Percentiles rank a stretch among this genome's conserved stretches.
phyloP scores from a whole-genome alignment of 2,329 filamentous ascomycete species.

The Endothia cerciana region DNA sequence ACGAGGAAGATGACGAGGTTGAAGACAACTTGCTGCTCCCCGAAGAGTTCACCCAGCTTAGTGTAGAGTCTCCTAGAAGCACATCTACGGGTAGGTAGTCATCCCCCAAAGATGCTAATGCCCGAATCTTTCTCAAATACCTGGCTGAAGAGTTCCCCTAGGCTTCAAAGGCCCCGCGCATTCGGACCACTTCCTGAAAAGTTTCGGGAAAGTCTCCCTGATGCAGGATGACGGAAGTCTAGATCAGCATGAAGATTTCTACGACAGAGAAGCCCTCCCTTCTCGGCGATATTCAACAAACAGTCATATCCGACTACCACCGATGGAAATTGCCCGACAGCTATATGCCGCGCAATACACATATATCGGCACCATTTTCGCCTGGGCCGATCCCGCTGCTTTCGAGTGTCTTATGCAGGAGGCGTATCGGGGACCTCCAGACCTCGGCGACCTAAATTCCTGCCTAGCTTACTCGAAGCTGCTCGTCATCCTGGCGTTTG shows the following conservation, averaged over 20 bases:
- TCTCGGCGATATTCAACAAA: slow-evolving; percentile 35
- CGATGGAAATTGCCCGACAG: slow-evolving; percentile 53
- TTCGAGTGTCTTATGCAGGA: slow-evolving; percentile 51
- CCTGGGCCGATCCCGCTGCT: slow-evolving; percentile 50
- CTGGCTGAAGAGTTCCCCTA: slow-evolving; percentile 16
- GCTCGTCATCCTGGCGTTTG: slow-evolving; percentile 57
- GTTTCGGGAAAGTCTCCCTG: slow-evolving; percentile 41
- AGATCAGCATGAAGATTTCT: slow-evolving; percentile 39
- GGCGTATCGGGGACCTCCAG: slow-evolving; percentile 48
- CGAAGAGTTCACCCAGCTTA: slow-evolving; percentile 42
- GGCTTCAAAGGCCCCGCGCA: slow-evolving; percentile 44
- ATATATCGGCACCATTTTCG: slow-evolving; percentile 62
- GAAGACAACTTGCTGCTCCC: slow-evolving; percentile 40
- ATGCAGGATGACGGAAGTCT: slow-evolving; percentile 39
- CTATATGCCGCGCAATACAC: slow-evolving; percentile 56
- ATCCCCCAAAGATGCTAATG: neutral
- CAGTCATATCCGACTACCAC: slow-evolving; percentile 48
- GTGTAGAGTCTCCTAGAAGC: slow-evolving; percentile 34
- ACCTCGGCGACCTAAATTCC: slow-evolving; percentile 48
- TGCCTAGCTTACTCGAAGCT: slow-evolving; percentile 57
- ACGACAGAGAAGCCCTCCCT: slow-evolving; percentile 41
- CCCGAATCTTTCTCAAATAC: neutral
- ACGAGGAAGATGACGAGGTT: slow-evolving; percentile 30
- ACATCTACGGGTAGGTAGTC: slow-evolving; percentile 22
- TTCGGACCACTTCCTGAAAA: slow-evolving; percentile 45